Base-by-base conservation (phyloP, 148 eudicot species). In the Limonium bicolor region DNA sequence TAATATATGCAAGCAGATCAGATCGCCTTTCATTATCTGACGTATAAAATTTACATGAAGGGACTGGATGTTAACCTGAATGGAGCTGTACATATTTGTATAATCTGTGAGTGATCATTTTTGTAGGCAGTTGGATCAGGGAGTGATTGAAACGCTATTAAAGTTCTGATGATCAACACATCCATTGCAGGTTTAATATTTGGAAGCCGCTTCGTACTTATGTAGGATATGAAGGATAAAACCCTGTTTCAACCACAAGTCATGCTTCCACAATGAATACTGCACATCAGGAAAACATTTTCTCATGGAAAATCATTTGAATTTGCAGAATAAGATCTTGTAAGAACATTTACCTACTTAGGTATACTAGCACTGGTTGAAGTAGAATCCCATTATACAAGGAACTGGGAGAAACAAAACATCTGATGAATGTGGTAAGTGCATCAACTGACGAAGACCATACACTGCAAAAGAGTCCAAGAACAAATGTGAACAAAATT, bases 371-470 rank as follows among this genome's bases (percentile, higher is more conserved):
- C 60, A 90, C 85, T 23, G 99, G 99, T 61, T 90, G 93, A 64
- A 90, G 92, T 54, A 90, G 74, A 61, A 90, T 76, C 63, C 86
- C 62, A 67, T 65, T 48, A 59, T 78, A 71, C 50, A 48, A 61
- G 53, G 73, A 66, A 58, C 69, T 59, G 47, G 79, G 66, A 65
- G 78, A 72, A 56, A 90, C 63, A 61, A 80, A 90, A 68, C 93
- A 71, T 60, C 74, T 78, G 31, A 85, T 54, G 54, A 77, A 90
- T 56, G 95, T 78, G 53, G 88, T 69, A 31, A 90, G 85, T 14
- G 99, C 99, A 60, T 84, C 95, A 39, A 90, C 47, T 48, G 99
- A 78, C 36, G 87, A 78, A 63, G 99, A 63, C 85, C 87, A 73
- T 33, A 84, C 75, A 43, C 99, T 90, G 70, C 62, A 61, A 60